Percentiles rank a stretch among this genome's conserved stretches.
These are phyloP conservation scores for Cordyceps cicadae DNA, from an alignment of 2,329 filamentous ascomycete species.

Conservation along the genomic window DNA sequence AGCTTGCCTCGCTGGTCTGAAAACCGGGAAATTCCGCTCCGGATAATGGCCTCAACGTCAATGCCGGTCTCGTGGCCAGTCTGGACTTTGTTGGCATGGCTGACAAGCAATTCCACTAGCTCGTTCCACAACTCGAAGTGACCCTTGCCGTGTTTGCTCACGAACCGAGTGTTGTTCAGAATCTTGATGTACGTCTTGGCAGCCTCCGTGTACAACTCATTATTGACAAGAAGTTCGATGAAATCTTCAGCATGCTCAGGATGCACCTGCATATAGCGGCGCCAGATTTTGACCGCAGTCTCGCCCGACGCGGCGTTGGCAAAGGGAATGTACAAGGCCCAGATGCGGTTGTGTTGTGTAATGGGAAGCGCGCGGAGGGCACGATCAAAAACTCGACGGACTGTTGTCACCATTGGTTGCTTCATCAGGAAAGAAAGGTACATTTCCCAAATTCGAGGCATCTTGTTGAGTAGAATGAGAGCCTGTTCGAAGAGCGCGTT, in stretches of 20 bases:
- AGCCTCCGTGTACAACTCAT: constrained; percentile 81
- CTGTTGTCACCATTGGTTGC: constrained; percentile 84
- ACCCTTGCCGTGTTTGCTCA: constrained; percentile 87
- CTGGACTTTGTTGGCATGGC: constrained; percentile 78
- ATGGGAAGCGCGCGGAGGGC: constrained; percentile 85
- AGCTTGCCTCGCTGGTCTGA: constrained; percentile 89
- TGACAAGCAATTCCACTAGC: constrained; percentile 90
- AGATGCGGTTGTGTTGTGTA: constrained; percentile 92
- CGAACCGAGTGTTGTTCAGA: constrained; percentile 81
- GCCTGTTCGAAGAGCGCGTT: constrained; percentile 92
- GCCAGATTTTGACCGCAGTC: constrained; percentile 89
- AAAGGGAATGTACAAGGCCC: constrained; percentile 84
- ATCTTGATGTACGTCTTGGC: constrained; percentile 86
- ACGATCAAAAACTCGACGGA: constrained; percentile 82
- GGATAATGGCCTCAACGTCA: constrained; percentile 84
- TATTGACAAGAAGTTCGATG: constrained; percentile 77
- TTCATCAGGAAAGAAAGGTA: constrained; percentile 84
- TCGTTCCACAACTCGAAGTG: constrained; percentile 97
- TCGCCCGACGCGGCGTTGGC: constrained; percentile 83
- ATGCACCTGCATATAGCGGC: constrained; percentile 92
- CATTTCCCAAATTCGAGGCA: constrained; percentile 98
- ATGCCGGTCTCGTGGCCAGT: constrained; percentile 74
- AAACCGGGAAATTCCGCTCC: constrained; percentile 84
- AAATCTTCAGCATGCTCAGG: constrained; percentile 94
- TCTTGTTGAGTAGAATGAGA: constrained; percentile 91